Evolutionary conservation across 192 early-diverging fungal genomes (phyloP).

Genomic region (Podila epigama): DNA sequence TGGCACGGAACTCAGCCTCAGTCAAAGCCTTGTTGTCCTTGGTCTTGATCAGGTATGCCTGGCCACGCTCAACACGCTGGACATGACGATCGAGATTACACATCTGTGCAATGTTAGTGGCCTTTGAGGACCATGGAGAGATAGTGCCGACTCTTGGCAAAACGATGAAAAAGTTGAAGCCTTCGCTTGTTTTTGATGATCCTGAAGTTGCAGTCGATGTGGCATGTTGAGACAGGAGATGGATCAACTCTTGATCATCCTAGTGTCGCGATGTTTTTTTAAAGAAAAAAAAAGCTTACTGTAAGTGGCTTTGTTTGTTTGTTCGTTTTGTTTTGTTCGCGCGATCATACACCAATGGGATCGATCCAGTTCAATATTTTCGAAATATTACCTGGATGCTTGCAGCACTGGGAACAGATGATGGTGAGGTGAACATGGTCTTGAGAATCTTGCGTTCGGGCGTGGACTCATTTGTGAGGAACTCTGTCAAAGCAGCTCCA

Average conservation of each 20-base stretch:
- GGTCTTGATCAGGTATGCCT: slow-evolving; percentile 72
- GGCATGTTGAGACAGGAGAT: slow-evolving; percentile 8
- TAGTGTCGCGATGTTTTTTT: slow-evolving; percentile 19
- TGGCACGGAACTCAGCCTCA: slow-evolving; percentile 55
- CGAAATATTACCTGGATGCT: not conserved
- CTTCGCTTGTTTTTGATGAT: slow-evolving; percentile 8
- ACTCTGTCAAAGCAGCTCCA: slow-evolving; percentile 43
- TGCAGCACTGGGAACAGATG: slow-evolving; percentile 7
- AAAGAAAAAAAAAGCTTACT: not conserved
- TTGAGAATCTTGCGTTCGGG: slow-evolving; percentile 58
- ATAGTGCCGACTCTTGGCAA: slow-evolving; percentile 96
- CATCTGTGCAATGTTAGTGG: slow-evolving; percentile 94
- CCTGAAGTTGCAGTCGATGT: not conserved
- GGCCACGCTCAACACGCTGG: slow-evolving; percentile 89
- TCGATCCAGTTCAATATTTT: not conserved
- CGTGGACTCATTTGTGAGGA: slow-evolving; percentile 48
- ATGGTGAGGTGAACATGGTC: slow-evolving; percentile 43
- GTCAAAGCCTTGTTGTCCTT: slow-evolving; percentile 34
- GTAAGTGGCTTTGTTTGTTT: not conserved
- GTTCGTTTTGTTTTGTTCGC: no score
- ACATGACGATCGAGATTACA: slow-evolving; percentile 83
- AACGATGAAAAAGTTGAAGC: slow-evolving; percentile 69
- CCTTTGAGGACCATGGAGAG: slow-evolving; percentile 99
- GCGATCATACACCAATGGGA: no score
- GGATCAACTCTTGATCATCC: slow-evolving; percentile 35